phyloP scores from a whole-genome alignment of 2,329 filamentous ascomycete genomes.

The Colletotrichum truncatum region DNA sequence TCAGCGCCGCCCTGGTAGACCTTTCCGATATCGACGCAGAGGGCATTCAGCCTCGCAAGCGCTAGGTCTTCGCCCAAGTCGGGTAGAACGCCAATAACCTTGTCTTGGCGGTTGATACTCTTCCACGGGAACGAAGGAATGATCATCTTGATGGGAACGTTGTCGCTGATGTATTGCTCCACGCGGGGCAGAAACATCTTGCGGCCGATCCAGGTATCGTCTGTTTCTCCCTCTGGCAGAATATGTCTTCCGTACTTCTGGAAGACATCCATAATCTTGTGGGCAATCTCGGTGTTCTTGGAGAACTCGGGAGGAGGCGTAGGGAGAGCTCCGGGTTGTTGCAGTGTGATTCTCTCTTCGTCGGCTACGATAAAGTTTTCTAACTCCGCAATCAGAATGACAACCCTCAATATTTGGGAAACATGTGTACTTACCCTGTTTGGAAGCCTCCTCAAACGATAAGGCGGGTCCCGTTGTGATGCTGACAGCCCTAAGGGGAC shows the following conservation, averaged over 20 bases:
- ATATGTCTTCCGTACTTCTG: slow-evolving; percentile 22
- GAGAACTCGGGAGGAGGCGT: slow-evolving; percentile 18
- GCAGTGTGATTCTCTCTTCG: neutral
- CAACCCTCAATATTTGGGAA: neutral
- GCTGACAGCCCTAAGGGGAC: neutral
- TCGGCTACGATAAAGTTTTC: slow-evolving; percentile 4
- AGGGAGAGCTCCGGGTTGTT: neutral
- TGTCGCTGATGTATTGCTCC: slow-evolving; percentile 24
- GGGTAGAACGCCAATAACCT: slow-evolving; percentile 45
- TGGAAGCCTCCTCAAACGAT: neutral
- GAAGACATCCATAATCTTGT: slow-evolving; percentile 27
- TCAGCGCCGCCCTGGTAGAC: slow-evolving; percentile 50
- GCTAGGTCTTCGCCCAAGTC: slow-evolving; percentile 54
- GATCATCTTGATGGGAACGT: slow-evolving; percentile 29
- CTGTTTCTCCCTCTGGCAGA: slow-evolving; percentile 18
- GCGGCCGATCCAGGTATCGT: slow-evolving; percentile 28
- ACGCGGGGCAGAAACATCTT: slow-evolving; percentile 29
- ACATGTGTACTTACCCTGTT: neutral
- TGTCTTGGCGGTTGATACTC: slow-evolving; percentile 37
- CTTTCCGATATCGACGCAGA: slow-evolving; percentile 47
- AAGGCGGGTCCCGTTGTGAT: neutral
- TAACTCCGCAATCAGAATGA: neutral
- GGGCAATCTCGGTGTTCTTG: slow-evolving; percentile 19
- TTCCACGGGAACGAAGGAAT: slow-evolving; percentile 35
- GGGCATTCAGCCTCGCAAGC: slow-evolving; percentile 46